phyloP scores from a whole-genome alignment of 352 stramenopile species.

The Globisporangium irregulare region DNA sequence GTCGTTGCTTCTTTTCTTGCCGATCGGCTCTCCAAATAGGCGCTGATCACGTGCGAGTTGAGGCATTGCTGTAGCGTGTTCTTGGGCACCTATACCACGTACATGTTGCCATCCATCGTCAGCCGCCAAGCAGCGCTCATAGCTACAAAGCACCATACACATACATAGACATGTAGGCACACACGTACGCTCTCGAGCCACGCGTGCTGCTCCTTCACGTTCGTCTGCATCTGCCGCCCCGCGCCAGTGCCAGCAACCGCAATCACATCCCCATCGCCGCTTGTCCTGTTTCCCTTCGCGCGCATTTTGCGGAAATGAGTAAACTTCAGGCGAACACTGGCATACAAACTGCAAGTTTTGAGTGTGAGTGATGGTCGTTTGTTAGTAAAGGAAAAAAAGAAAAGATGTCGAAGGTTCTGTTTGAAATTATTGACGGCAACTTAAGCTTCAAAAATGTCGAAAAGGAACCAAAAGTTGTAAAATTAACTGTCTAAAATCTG shows the following conservation, averaged over 20 bases:
- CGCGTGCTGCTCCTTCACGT: constrained; percentile 60
- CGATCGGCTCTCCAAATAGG: constrained; percentile 60
- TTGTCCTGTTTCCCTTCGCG: constrained; percentile 5
- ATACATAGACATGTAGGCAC: not conserved
- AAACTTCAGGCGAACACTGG: not conserved
- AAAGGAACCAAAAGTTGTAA: too few relatives aligned
- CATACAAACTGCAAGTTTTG: too few relatives aligned
- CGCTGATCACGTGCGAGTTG: constrained; percentile 75
- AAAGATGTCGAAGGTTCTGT: too few relatives aligned
- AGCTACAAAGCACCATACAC: not conserved
- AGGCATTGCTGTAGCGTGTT: constrained; percentile 69
- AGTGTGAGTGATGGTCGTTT: too few relatives aligned
- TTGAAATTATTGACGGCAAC: too few relatives aligned
- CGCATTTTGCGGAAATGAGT: constrained; percentile 11
- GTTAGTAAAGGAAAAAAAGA: too few relatives aligned
- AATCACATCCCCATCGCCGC: not conserved
- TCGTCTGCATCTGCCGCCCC: constrained; percentile 29
- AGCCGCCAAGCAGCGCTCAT: not conserved
- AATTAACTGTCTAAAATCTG: too few relatives aligned
- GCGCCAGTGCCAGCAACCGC: constrained; percentile 12
- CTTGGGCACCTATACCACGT: constrained; percentile 23
- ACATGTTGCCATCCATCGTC: not conserved
- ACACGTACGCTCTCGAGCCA: constrained; percentile 52
- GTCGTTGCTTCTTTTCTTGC: constrained; percentile 31
- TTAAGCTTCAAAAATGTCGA: too few relatives aligned